A percentile compares a stretch with the other conserved stretches of the same genome.
These are phyloP conservation scores for Schizonepeta tenuifolia DNA, from an alignment of 257 asterid genomes.

Conservation along the genomic window DNA sequence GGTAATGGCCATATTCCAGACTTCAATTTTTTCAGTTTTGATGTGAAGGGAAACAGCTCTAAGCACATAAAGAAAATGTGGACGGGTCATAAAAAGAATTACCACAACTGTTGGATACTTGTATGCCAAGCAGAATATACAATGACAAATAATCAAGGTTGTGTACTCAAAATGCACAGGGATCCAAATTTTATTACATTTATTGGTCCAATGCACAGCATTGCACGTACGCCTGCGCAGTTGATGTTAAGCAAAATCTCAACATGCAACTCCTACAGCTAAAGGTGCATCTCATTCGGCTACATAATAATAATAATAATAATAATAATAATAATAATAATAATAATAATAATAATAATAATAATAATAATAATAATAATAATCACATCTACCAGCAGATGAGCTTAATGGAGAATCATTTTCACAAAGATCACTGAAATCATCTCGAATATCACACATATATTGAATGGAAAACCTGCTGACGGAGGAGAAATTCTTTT, in stretches of 20 bases:
- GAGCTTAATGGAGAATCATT: constrained; percentile 25
- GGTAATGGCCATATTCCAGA: constrained; percentile 8
- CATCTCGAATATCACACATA: constrained; percentile 7
- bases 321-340: too few relatives aligned
- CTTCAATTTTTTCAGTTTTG: neutral
- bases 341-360: too few relatives aligned
- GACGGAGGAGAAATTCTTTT: constrained; percentile 98
- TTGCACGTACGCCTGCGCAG: neutral
- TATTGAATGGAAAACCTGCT: constrained; percentile 68
- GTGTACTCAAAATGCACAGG: constrained; percentile 19
- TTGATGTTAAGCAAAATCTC: constrained; percentile 16
- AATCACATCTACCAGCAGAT: constrained; percentile 7
- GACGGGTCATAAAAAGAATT: constrained; percentile 20
- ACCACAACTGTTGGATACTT: constrained; percentile 5
- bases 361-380: too few relatives aligned
- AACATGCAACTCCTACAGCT: constrained; percentile 31
- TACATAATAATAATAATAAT: too few relatives aligned
- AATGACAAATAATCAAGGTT: neutral
- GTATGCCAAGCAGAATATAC: constrained; percentile 4
- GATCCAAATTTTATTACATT: neutral
- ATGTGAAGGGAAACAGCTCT: constrained; percentile 1
- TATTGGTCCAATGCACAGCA: constrained; percentile 28
- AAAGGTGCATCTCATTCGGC: neutral
- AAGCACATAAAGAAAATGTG: constrained; percentile 7
- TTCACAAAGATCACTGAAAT: constrained; percentile 22